These are phyloP conservation scores for Pythium catenulatum DNA, from an alignment of 352 stramenopile genomes.

Conservation along the genomic window DNA sequence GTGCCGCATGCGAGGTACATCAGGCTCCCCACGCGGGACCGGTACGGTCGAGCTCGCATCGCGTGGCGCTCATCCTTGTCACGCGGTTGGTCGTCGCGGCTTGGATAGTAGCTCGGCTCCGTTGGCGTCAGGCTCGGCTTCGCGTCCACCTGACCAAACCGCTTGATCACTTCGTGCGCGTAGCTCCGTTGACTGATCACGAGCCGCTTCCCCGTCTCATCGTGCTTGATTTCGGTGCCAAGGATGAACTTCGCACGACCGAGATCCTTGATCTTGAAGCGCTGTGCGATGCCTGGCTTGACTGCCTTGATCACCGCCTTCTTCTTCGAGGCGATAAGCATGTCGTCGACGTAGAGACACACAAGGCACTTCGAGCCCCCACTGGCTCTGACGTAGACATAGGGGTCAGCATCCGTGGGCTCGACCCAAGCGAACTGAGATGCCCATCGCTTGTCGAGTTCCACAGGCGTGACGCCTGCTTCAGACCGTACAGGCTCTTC, in stretches of 20 bases:
- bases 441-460: slow-evolving; percentile 52
- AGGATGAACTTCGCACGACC: slow-evolving; percentile 45
- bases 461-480: slow-evolving; percentile 64
- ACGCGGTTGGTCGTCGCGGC: neutral
- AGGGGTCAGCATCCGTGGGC: neutral
- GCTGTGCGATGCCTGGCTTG: neutral
- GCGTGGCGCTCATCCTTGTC: neutral
- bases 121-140: neutral
- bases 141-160: neutral
- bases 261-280: slow-evolving; percentile 48
- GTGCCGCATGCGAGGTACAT: slow-evolving; percentile 7
- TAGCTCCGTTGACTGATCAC: neutral
- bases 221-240: slow-evolving; percentile 18
- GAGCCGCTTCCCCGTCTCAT: neutral
- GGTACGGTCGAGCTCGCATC: slow-evolving; percentile 8
- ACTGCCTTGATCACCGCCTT: neutral
- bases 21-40: slow-evolving; percentile 6
- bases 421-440: no score
- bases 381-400: neutral
- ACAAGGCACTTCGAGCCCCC: neutral
- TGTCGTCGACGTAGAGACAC: slow-evolving; percentile 28
- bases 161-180: neutral
- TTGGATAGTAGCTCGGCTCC: neutral
- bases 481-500: slow-evolving; percentile 65
- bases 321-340: neutral